phyloP scores from a whole-genome alignment of 176 grass and related monocot genomes.

The Juncus inflexus region DNA sequence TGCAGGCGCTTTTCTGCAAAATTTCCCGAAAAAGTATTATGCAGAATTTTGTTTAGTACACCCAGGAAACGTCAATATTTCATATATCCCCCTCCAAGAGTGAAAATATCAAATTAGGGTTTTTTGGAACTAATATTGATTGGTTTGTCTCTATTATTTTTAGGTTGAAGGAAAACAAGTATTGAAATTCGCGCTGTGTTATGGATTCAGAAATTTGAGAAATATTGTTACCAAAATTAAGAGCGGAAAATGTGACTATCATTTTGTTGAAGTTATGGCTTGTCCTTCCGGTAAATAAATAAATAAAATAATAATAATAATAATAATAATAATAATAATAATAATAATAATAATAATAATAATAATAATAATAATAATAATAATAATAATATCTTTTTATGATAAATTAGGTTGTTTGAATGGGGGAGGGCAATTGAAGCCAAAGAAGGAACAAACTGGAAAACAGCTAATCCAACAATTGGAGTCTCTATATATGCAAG shows the following conservation, averaged over 20 bases:
- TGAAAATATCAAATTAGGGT: slow-evolving; percentile 1
- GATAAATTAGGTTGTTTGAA: slow-evolving; percentile 66
- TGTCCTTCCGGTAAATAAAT: slow-evolving; percentile 77
- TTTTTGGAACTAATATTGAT: background rate
- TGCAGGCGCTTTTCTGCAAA: too few species aligned
- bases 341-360: too few species aligned
- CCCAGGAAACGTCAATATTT: slow-evolving; percentile 36
- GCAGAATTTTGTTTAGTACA: slow-evolving; percentile 43
- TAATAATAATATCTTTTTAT: background rate
- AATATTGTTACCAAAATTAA: slow-evolving; percentile 94
- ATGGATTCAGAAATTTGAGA: slow-evolving; percentile 96
- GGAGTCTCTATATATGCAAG: slow-evolving; percentile 72
- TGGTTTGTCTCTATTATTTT: slow-evolving; percentile 3
- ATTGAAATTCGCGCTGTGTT: slow-evolving; percentile 89
- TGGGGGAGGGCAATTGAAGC: slow-evolving; percentile 93
- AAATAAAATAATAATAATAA: background rate
- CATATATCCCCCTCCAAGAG: background rate
- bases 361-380: too few species aligned
- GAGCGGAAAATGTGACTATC: slow-evolving; percentile 90
- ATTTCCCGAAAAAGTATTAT: too few species aligned
- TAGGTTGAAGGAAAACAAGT: slow-evolving; percentile 83
- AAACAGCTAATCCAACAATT: slow-evolving; percentile 78
- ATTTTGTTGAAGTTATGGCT: slow-evolving; percentile 98
- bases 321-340: too few species aligned
- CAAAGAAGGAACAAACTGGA: slow-evolving; percentile 58